phyloP scores from a whole-genome alignment of 495 filamentous ascomycete genomes.

The Penicillium macrosclerotiorum region DNA sequence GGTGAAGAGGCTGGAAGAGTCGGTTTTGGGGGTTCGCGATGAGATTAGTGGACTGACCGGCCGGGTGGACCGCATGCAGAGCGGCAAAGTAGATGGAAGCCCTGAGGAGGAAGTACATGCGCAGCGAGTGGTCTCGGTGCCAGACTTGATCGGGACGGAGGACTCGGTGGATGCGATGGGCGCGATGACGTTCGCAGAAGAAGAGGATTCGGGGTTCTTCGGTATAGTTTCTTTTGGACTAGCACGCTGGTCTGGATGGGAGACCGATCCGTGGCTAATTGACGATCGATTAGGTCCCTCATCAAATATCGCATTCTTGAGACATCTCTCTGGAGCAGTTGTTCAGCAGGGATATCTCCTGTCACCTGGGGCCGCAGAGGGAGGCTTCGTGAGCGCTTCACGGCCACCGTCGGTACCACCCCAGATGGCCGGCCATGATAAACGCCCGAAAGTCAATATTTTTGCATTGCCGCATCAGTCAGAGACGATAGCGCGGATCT shows the following conservation, averaged over 20 bases:
- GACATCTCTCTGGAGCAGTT: conserved; percentile 32
- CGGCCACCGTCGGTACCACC: conserved; percentile 8
- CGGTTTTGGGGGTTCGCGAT: conserved; percentile 18
- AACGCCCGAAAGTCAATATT: conserved; percentile 11
- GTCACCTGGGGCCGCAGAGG: conserved; percentile 1
- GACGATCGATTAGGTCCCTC: conserved; percentile 38
- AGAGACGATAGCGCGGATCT: conserved; percentile 21
- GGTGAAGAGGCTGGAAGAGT: conserved; percentile 22
- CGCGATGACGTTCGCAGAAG: conserved; percentile 38
- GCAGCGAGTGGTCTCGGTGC: conserved; percentile 5
- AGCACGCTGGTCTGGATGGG: neutral
- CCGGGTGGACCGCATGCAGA: conserved; percentile 3
- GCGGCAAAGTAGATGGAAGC: neutral
- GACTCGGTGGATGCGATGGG: conserved; percentile 45
- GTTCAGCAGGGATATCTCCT: conserved; percentile 11
- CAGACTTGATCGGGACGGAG: conserved; percentile 25
- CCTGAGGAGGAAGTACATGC: neutral
- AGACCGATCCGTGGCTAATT: conserved; percentile 6
- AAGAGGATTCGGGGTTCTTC: conserved; percentile 48
- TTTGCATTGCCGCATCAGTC: conserved; percentile 25
- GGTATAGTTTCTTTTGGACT: conserved; percentile 17
- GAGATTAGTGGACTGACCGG: conserved; percentile 26
- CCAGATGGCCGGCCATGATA: neutral
- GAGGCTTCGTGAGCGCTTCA: conserved; percentile 25
- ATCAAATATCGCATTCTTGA: conserved; percentile 47